Conservation (phyloP, 139 green algal species). For the Auxenochlorella pyrenoidosa region DNA sequence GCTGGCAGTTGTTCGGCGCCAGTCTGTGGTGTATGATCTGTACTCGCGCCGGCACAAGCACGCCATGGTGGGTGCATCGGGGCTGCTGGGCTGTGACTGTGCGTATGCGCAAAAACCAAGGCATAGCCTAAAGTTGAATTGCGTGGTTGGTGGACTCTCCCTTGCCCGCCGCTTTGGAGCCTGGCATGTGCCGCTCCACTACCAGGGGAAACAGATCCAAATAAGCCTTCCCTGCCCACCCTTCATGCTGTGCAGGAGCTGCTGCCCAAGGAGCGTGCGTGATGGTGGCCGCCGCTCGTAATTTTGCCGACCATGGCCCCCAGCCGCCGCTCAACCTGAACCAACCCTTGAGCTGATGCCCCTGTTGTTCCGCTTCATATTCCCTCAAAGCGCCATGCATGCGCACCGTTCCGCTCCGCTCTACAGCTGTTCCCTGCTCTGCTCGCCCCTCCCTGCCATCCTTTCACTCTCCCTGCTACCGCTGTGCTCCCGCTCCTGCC, state of each 20-base stretch:
- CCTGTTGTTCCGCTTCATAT: neutral
- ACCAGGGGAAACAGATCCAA: too few relatives aligned
- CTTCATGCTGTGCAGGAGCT: neutral
- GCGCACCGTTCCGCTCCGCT: neutral
- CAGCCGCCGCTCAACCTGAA: too few relatives aligned
- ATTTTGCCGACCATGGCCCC: too few relatives aligned
- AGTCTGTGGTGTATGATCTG: constrained; percentile 74
- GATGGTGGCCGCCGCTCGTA: too few relatives aligned
- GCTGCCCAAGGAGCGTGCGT: neutral
- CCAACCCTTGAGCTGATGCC: too few relatives aligned
- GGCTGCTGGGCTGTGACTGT: neutral
- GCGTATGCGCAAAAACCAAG: too few relatives aligned
- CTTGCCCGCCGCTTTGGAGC: too few relatives aligned
- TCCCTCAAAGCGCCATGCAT: neutral
- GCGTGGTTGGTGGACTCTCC: too few relatives aligned
- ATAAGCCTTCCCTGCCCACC: too few relatives aligned
- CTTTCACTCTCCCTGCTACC: too few relatives aligned
- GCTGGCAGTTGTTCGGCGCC: constrained; percentile 67
- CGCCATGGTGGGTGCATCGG: constrained; percentile 62
- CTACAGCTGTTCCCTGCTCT: neutral
- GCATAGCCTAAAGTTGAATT: too few relatives aligned
- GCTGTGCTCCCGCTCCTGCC: neutral
- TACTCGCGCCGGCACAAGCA: constrained; percentile 75
- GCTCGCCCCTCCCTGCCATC: neutral
- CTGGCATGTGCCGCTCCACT: too few relatives aligned